Base-by-base conservation (phyloP, 2,329 filamentous ascomycete species). In the Apiospora sp. region DNA sequence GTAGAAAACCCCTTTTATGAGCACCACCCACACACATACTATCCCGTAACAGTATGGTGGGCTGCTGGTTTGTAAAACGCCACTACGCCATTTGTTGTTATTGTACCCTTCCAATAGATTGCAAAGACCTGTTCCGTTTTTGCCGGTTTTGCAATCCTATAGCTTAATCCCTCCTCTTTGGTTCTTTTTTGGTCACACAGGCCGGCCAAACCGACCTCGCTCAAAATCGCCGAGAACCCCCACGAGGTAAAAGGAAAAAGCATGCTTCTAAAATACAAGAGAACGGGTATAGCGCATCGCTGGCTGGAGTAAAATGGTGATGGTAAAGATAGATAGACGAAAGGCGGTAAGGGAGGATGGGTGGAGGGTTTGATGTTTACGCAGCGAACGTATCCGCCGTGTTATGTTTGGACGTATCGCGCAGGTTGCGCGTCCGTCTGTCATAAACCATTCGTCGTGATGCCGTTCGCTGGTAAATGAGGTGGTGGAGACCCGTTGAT, bases 211-310 rank as follows among this genome's bases (percentile, higher is more conserved):
- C 30, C 58, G 30, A 64, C 30, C 34, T 64, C 58, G 58, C 58
- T 41, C 58, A 24, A 54, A 64, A 24, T 64, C 58, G 58, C 34
- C 30, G 58, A 41, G 34, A 14, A 41, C 58, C 58, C 54, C 22
- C n/a, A 22, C 1, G 2, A 34, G 34, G 16, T 19, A 4, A n/a
- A 41, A 12, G 4, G 16, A 16, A 67, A 69, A 70, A 70, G 30
- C 22, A 70, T 41, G 48, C 68, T 43, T 44, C 12, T 54, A 49
- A 70, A 41, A 58, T 51, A 58, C 37, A 70, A 70, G n/a, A 58
- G 37, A 43, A 22, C 68, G 68, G 68, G 68, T 70, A 70, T 70
- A 58, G 48, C 22, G 48, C 68, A 43, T 70, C 68, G 68, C 68
- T 70, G 22, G 46, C 68, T 58, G 22, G 68, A n/a, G 46, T 30